These are phyloP conservation scores for Heliosperma pusillum DNA, from an alignment of 148 eudicot genomes.

Conservation along the genomic window DNA sequence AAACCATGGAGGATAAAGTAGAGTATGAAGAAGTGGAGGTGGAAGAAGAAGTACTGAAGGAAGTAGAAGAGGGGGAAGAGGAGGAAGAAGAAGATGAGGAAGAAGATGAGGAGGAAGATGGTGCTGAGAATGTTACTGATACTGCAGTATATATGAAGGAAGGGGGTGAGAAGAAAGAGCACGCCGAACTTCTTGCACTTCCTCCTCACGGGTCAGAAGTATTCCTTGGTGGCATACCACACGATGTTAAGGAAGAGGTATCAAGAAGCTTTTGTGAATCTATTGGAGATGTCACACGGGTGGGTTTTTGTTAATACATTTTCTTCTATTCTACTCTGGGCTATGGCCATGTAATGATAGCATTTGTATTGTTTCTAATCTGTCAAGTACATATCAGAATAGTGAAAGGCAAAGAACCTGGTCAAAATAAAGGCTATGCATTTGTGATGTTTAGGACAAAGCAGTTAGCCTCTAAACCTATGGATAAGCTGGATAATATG, in stretches of 20 bases:
- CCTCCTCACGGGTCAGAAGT: constrained; percentile 98
- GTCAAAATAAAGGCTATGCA: constrained; percentile 86
- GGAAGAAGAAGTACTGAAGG: too few relatives aligned
- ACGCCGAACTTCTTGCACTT: constrained; percentile 80
- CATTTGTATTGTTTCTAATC: background rate
- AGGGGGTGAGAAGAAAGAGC: constrained; percentile 44
- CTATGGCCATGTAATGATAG: background rate
- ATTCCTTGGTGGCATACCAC: constrained; percentile 80
- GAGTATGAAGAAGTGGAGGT: too few relatives aligned
- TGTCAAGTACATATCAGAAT: constrained; percentile 61
- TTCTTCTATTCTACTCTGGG: constrained; percentile 12
- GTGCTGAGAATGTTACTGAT: constrained; percentile 22
- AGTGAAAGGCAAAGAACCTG: constrained; percentile 74
- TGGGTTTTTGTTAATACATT: constrained; percentile 24
- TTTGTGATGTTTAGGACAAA: constrained; percentile 80
- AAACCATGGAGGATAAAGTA: too few relatives aligned
- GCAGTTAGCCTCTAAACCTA: constrained; percentile 85
- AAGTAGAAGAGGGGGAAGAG: too few relatives aligned
- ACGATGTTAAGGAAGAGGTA: constrained; percentile 71
- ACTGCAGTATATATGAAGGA: constrained; percentile 47
- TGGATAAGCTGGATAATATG: constrained; percentile 64
- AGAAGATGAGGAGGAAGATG: constrained; percentile 16
- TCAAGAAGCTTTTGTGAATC: constrained; percentile 73
- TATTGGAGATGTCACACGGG: constrained; percentile 84
- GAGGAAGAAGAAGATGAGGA: constrained; percentile 36